Evolutionary conservation across 2,329 filamentous ascomycete genomes (phyloP).

Genomic region (Claviceps maximensis): DNA sequence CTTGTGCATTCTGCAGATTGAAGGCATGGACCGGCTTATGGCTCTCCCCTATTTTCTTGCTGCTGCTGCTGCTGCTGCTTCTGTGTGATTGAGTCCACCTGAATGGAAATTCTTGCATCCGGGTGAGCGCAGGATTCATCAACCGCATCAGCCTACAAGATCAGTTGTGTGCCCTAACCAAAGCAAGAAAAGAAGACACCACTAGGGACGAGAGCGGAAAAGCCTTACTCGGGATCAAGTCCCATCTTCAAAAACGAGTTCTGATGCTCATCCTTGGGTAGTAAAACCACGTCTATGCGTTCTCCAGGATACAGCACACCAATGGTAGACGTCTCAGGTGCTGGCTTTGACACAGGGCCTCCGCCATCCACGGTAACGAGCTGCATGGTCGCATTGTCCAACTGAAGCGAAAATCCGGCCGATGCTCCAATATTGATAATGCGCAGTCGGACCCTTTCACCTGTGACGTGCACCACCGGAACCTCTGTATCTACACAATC

Average conservation of each 20-base stretch:
- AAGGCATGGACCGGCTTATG: background rate
- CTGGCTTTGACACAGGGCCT: slow-evolving; percentile 1
- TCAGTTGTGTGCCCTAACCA: background rate
- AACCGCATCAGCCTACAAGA: slow-evolving; percentile 10
- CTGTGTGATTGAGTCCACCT: background rate
- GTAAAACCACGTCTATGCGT: slow-evolving; percentile 9
- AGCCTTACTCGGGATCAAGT: slow-evolving; percentile 8
- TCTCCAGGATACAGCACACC: slow-evolving; percentile 13
- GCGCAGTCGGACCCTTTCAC: slow-evolving; percentile 7
- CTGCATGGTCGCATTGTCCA: slow-evolving; percentile 7
- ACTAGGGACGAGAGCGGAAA: no score
- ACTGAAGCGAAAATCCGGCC: slow-evolving; percentile 8
- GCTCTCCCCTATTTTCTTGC: background rate
- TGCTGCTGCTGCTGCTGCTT: background rate
- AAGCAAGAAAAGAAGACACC: background rate
- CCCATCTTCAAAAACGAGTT: background rate
- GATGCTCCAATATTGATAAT: slow-evolving; percentile 10
- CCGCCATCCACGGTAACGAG: slow-evolving; percentile 12
- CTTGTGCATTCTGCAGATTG: background rate
- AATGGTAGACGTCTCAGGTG: slow-evolving; percentile 6
- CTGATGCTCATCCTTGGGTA: background rate
- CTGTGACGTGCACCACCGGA: slow-evolving; percentile 5
- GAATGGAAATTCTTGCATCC: slow-evolving; percentile 10
- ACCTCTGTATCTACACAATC: slow-evolving; percentile 5
- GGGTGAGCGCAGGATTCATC: slow-evolving; percentile 11